Evolutionary conservation across 2,329 filamentous ascomycete species (phyloP), one percentile per base, ranked within the genome.

Genomic region (Colletotrichum tanaceti): DNA sequence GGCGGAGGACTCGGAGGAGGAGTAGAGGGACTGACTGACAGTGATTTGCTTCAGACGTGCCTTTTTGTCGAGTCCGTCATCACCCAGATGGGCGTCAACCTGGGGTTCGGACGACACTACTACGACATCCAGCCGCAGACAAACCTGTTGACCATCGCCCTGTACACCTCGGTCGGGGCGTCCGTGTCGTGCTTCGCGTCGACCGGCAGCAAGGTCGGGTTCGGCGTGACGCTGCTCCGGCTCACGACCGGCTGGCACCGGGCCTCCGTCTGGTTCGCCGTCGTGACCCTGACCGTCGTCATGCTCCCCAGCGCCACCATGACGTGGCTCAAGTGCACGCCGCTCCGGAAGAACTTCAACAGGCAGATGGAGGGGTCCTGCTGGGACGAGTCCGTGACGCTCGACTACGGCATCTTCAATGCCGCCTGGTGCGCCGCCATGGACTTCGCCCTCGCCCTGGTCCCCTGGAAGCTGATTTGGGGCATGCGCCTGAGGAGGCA

Each of bases 401-500:
- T 71, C 9, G 65, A 65, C 24, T 70, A 65, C 47, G 60, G 57
- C 14, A 69, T 70, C 10, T 60, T 73, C 52, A 68, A 60, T 35
- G 61, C 54, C 0, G 53, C 61, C 2, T 68, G 65, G 65, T 65
- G 65, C 3, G 58, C 62, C 69, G 72, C 72, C 1, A 68, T 73
- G 47, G 75, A 78, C 68, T 75, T 77, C 11, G 52, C 69, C 4
- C 67, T 78, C 47, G 76, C 77, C 1, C 54, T 73, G 35, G 54
- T 78, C 3, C 76, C 77, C 0, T 78, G 77, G 76, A 73, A 73
- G 53, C 49, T 78, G 4, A 74, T 78, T 4, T 73, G 72, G 67
- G 70, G 73, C 7, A 70, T 78, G 57, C 73, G 75, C 16, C 76
- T 78, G 75, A 73, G 63, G 38, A 73, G 39, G n/a, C 65, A 71